Evolutionary conservation across 306 rosid genomes (phyloP).

Genomic region (Prunus kanzakura): DNA sequence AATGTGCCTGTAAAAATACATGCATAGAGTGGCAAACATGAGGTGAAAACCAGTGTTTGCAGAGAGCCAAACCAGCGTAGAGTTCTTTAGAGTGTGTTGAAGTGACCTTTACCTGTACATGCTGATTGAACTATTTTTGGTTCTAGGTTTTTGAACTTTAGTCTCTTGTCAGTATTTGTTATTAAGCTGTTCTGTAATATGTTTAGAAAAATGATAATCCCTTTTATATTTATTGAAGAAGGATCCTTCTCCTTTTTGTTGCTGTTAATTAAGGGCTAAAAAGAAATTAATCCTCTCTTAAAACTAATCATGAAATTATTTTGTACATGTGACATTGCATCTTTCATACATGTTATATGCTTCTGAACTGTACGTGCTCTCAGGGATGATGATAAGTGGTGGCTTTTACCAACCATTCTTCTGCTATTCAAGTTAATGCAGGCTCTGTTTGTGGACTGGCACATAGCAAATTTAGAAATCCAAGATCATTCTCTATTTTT

Average conservation of each 20-base stretch:
- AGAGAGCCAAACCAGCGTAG: too few relatives aligned
- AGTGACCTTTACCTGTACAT: too few relatives aligned
- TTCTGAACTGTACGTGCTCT: conserved; percentile 25
- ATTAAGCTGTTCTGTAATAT: not conserved
- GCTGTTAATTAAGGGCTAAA: not conserved
- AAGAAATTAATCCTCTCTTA: not conserved
- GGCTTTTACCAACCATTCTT: conserved; percentile 88
- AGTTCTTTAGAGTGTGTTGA: too few relatives aligned
- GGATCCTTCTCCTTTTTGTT: not conserved
- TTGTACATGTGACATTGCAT: not conserved
- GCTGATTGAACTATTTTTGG: too few relatives aligned
- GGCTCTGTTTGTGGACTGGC: conserved; percentile 87
- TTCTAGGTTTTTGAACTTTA: not conserved
- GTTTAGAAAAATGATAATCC: not conserved
- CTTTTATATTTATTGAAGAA: not conserved
- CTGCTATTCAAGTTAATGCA: conserved; percentile 70
- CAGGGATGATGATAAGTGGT: conserved; percentile 93
- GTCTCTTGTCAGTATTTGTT: not conserved
- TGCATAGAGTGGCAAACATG: not conserved
- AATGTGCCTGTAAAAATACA: conserved; percentile 2
- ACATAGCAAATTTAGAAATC: conserved; percentile 85
- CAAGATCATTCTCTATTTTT: conserved; percentile 77
- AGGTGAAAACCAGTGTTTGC: not conserved
- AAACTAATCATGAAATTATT: not conserved
- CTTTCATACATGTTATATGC: not conserved